Evolutionary conservation across 2,329 filamentous ascomycete species (phyloP), one percentile per base, ranked within the genome.

Genomic region (Dothideomycetes sp.): DNA sequence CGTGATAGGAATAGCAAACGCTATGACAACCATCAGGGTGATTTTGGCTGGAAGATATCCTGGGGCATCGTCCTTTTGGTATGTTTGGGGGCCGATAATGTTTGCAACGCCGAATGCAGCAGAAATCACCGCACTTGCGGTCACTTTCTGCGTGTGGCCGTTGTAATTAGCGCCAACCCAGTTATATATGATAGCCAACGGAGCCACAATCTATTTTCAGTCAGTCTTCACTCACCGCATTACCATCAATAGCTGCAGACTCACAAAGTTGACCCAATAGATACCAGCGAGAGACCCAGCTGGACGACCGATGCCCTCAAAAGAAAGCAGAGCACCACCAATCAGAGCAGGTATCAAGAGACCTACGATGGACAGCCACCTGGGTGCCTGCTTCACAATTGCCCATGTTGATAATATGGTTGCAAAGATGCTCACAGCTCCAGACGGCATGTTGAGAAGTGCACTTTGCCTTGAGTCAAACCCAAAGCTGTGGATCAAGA

Each of bases 81-180:
- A 65, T 0, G 58, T 61, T 30, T 59, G 49, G 0, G 62, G 61
- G 0, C 55, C 61, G 30, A 65, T 60, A 37, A 65, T 63, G 43
- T 64, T 65, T 5, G 61, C 68, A 3, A 54, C 19, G 29, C 49
- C 49, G 42, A 52, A 52, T 10, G 49, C 36, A 33, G 53, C 51
- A 14, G 54, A 42, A 9, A 52, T 35, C 44, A 75, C 68, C 4
- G 79, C 78, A 4, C 85, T 85, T 4, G 80, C 84, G 48, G 81
- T 77, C 1, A 80, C 79, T 37, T 54, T 53, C 62, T 85, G 85
- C 1, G 80, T 85, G 48, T 82, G 78, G 0, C 81, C 81, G 16
- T 76, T 81, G 14, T 81, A 66, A 51, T 85, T 62, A 2, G 53
- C 52, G 3, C 52, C n/a, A n/a, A n/a, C n/a, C n/a, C n/a, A n/a